Base-by-base conservation (phyloP, 2,329 filamentous ascomycete species). In the Zymoseptoria brevis region DNA sequence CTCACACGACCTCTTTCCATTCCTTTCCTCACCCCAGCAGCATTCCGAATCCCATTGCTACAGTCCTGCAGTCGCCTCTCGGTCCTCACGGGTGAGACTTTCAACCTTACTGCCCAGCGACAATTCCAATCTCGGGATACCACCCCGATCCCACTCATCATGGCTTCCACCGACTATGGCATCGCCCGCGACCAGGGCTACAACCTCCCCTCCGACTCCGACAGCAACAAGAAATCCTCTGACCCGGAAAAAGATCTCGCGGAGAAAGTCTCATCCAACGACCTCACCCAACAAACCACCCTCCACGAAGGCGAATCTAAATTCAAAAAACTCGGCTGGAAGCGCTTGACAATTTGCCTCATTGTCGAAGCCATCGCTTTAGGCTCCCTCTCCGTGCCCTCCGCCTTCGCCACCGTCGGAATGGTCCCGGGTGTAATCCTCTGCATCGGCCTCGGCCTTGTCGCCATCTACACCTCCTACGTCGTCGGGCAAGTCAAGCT, bases 381-480 rank as follows among this genome's bases (percentile, higher is more conserved):
- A 5, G 82, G 83, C 22, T 79, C 83, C 22, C 75, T 85, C 19
- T 80, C 80, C n/a, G 72, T 85, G 5, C 83, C 83, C 1, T 76
- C 77, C 57, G 80, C 80, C 1, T 77, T 85, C 26, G 81, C 81
- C 2, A 75, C 75, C 2, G 68, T 85, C 51, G 82, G 83, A 11
- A 74, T 84, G 62, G 74, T 82, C 13, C 79, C 81, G 9, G 81
- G 82, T 35, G 72, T 85, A 7, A 76, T 86, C 57, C 71, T 84
- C 41, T 78, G 83, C 52, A 61, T 84, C 55, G 72, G 75, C 9
- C 73, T 87, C 3, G 83, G 83, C 22, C 56, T 82, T 19, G 69
- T 86, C 13, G 79, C 84, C 13, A 83, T 81, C 52, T 87, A 86
- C 69, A 85, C 83, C 2, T 81, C 81, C 57, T 84, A 81, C 66